These are phyloP conservation scores for Nasturtium officinale DNA, from an alignment of 345 rosid genomes.

Conservation along the genomic window DNA sequence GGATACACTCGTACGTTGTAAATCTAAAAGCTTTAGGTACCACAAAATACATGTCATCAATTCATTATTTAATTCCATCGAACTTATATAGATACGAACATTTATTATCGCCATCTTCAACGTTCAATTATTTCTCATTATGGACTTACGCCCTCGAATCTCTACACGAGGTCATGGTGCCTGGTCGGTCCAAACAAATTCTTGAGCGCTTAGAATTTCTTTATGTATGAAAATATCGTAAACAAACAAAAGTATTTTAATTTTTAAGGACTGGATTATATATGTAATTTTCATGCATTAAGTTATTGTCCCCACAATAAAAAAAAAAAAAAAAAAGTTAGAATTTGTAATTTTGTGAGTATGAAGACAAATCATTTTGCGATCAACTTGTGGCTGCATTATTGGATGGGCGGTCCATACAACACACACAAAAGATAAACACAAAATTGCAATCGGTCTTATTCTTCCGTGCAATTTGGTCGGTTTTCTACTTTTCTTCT, in stretches of 20 bases:
- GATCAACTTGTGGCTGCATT: slow-evolving; percentile 40
- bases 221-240: slow-evolving; percentile 14
- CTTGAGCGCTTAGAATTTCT: slow-evolving; percentile 4
- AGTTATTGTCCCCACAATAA: slow-evolving; percentile 38
- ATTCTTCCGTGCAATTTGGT: slow-evolving; percentile 45
- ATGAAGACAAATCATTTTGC: slow-evolving; percentile 25
- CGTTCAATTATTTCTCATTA: slow-evolving; percentile 10
- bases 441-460: slow-evolving; percentile 27
- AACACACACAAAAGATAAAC: slow-evolving; percentile 30
- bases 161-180: slow-evolving; percentile 23
- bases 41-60: background rate
- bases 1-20: slow-evolving; percentile 6
- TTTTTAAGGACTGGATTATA: slow-evolving; percentile 3
- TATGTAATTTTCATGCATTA: slow-evolving; percentile 37
- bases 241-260: background rate
- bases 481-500: slow-evolving; percentile 39
- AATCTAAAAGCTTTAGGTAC: background rate
- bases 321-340: slow-evolving; percentile 35
- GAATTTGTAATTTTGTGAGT: slow-evolving; percentile 43
- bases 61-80: background rate
- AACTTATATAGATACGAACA: slow-evolving; percentile 4
- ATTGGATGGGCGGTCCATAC: slow-evolving; percentile 46
- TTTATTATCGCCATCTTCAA: background rate
- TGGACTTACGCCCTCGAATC: slow-evolving; percentile 12
- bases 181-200: slow-evolving; percentile 36